Conservation (phyloP, 163 green algal species). For the Chlorella variabilis region DNA sequence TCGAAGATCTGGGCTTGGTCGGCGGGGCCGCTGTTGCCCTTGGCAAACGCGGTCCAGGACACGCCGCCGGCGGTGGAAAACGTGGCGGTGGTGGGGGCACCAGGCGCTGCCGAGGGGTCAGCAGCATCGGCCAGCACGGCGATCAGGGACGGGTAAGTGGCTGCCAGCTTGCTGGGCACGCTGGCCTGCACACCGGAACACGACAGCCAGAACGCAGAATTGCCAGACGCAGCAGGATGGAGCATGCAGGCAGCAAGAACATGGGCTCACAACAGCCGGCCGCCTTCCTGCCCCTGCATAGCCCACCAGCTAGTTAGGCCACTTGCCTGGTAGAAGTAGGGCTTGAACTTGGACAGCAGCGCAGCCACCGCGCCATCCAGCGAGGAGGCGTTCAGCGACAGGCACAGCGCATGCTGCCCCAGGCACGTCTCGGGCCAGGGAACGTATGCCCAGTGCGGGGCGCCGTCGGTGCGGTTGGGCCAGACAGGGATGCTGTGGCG, state of each 20-base stretch:
- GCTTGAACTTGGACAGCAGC: slow-evolving; percentile 8
- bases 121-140: background rate
- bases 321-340: slow-evolving; percentile 6
- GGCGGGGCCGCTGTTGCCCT: background rate
- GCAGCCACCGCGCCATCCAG: background rate
- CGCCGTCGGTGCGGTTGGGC: background rate
- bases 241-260: no score
- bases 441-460: background rate
- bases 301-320: no score
- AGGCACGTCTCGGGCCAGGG: background rate
- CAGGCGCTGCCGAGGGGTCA: background rate
- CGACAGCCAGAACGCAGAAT: no score
- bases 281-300: no score
- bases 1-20: background rate
- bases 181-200: no score
- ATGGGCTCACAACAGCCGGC: no score
- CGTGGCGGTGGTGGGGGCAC: background rate
- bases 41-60: slow-evolving; percentile 5
- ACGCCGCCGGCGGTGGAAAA: background rate
- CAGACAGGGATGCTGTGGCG: background rate
- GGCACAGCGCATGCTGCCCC: background rate
- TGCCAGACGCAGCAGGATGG: no score
- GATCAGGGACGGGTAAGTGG: background rate
- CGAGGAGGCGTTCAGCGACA: background rate
- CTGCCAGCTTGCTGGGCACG: background rate